Percentiles rank a stretch among this genome's conserved stretches.
phyloP scores from a whole-genome alignment of 192 early-diverging fungal species.

The Kappamyces sp. region DNA sequence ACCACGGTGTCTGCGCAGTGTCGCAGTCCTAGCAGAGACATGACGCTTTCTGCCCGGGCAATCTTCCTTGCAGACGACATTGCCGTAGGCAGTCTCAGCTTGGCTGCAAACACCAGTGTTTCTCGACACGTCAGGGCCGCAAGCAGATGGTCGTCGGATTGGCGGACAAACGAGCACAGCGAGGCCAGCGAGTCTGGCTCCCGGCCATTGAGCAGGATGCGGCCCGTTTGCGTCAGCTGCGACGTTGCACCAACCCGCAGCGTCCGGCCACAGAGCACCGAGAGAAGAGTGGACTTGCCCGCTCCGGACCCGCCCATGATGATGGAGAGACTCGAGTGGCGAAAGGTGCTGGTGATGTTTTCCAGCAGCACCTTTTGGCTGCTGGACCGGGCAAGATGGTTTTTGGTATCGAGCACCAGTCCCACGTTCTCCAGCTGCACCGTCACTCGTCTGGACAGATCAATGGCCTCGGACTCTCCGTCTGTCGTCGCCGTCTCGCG shows the following conservation, averaged over 20 bases:
- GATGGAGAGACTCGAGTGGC: constrained; percentile 31
- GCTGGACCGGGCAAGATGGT: constrained; percentile 4
- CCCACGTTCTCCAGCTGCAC: background rate
- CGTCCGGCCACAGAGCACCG: constrained; percentile 28
- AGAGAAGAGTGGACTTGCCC: constrained; percentile 40
- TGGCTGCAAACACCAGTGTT: constrained; percentile 42
- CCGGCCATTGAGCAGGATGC: constrained; percentile 23
- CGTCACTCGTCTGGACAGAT: background rate
- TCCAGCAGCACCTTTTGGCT: constrained; percentile 25
- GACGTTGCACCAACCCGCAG: constrained; percentile 19
- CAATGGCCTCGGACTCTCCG: background rate
- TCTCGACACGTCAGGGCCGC: constrained; percentile 39
- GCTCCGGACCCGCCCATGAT: constrained; percentile 42
- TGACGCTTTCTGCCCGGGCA: constrained; percentile 26
- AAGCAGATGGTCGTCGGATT: constrained; percentile 38
- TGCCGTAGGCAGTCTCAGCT: constrained; percentile 42
- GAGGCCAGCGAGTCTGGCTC: constrained; percentile 23
- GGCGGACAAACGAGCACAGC: constrained; percentile 31
- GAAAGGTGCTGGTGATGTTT: constrained; percentile 23
- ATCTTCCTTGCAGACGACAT: constrained; percentile 35
- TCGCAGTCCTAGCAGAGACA: constrained; percentile 33
- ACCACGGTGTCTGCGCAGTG: constrained; percentile 36
- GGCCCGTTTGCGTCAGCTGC: constrained; percentile 15
- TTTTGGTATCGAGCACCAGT: constrained; percentile 15
- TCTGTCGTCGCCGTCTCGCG: background rate